phyloP scores from a whole-genome alignment of 1,139 yeast genomes.

The Debaryomyces robertsiae region DNA sequence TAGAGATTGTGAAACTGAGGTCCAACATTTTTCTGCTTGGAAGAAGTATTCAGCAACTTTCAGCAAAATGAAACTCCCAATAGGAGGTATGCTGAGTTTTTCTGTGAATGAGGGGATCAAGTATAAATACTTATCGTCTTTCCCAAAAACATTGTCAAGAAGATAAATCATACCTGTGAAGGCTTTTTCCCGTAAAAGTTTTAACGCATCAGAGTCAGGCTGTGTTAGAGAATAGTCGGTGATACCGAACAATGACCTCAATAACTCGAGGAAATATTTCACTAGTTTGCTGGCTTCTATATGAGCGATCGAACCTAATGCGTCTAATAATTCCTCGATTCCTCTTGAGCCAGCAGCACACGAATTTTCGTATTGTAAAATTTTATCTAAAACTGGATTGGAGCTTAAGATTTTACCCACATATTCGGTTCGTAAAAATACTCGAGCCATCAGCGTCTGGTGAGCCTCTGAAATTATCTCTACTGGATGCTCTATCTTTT shows the following conservation, averaged over 20 bases:
- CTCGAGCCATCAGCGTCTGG: slow-evolving; percentile 47
- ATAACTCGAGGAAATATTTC: slow-evolving; percentile 56
- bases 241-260: slow-evolving; percentile 47
- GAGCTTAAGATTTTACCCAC: slow-evolving; percentile 71
- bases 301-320: slow-evolving; percentile 43
- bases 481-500: slow-evolving; percentile 35
- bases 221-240: slow-evolving; percentile 31
- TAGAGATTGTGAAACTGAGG: slow-evolving; percentile 60
- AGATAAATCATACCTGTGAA: slow-evolving; percentile 63
- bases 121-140: slow-evolving; percentile 63
- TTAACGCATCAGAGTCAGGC: slow-evolving; percentile 8
- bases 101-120: slow-evolving; percentile 53
- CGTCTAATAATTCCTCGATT: slow-evolving; percentile 45
- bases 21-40: slow-evolving; percentile 60
- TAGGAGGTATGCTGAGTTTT: slow-evolving; percentile 41
- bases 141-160: slow-evolving; percentile 64
- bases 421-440: slow-evolving; percentile 65
- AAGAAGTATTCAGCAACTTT: slow-evolving; percentile 50
- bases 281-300: slow-evolving; percentile 51
- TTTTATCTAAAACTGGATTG: slow-evolving; percentile 57
- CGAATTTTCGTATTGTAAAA: slow-evolving; percentile 57
- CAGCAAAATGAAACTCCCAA: slow-evolving; percentile 54
- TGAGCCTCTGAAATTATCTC: slow-evolving; percentile 39
- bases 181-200: slow-evolving; percentile 32
- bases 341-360: slow-evolving; percentile 47